Evolutionary conservation across 768 basidiomycete genomes (phyloP).

Genomic region (Suillus ampliporus): DNA sequence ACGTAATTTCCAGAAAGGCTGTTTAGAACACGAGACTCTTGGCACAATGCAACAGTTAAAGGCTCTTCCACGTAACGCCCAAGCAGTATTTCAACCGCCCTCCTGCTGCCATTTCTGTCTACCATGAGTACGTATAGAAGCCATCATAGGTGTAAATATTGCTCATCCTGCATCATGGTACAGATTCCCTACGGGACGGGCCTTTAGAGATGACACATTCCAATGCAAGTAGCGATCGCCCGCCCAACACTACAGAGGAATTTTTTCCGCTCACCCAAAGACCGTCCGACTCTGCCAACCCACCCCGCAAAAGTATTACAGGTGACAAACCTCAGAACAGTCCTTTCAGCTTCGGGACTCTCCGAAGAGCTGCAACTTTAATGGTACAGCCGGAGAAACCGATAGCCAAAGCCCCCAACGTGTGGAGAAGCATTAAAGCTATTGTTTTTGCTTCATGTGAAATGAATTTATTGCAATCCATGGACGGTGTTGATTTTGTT

Average conservation of each 20-base stretch:
- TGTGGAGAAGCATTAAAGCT: slow-evolving; percentile 53
- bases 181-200: not conserved
- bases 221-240: not conserved
- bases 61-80: not conserved
- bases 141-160: not conserved
- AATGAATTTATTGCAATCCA: slow-evolving; percentile 17
- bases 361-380: slow-evolving; percentile 34
- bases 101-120: not conserved
- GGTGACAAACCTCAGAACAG: not conserved
- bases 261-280: not conserved
- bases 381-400: slow-evolving; percentile 41
- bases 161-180: not conserved
- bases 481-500: slow-evolving; percentile 11
- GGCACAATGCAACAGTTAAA: not conserved
- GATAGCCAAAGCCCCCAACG: slow-evolving; percentile 49
- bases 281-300: not conserved
- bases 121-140: not conserved
- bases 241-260: not conserved
- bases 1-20: not conserved
- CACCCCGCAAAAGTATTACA: not conserved
- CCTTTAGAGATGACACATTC: not conserved
- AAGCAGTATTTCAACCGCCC: not conserved
- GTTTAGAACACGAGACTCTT: not conserved
- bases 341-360: not conserved
- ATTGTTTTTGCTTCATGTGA: slow-evolving; percentile 64